These are phyloP conservation scores for Tetrahymena malaccensis DNA, from an alignment of 73 alveolate genomes.

Conservation along the genomic window DNA sequence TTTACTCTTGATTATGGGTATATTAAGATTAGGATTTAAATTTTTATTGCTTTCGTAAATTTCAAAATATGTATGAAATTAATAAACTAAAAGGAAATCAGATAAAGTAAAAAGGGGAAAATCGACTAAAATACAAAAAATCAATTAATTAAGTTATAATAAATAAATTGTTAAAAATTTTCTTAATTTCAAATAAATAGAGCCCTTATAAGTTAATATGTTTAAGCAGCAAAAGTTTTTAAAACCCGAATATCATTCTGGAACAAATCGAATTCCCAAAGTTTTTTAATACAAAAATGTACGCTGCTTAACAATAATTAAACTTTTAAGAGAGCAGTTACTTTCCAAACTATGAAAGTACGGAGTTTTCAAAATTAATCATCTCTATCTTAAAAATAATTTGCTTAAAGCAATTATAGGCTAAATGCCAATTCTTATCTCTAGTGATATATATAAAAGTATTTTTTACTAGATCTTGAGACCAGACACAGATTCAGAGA, in stretches of 20 bases:
- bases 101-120: background rate
- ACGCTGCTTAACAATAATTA: background rate
- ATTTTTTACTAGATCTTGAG: background rate
- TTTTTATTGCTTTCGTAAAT: too few relatives aligned
- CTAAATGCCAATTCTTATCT: background rate
- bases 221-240: background rate
- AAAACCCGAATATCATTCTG: background rate
- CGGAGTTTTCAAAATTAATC: background rate
- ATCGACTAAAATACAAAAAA: background rate
- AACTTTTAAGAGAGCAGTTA: background rate
- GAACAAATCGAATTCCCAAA: background rate
- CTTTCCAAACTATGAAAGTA: background rate
- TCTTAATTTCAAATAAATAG: background rate
- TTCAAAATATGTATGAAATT: background rate
- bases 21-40: background rate
- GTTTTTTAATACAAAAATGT: background rate
- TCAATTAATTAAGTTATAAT: background rate
- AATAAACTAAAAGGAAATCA: background rate
- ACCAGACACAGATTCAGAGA: background rate
- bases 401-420: background rate
- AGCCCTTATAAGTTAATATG: background rate
- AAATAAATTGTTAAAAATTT: background rate
- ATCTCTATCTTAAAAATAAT: background rate
- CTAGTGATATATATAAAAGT: background rate
- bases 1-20: too few relatives aligned